phyloP scores from a whole-genome alignment of 1,284 basidiomycete genomes.

The Thecaphora thlaspeos region DNA sequence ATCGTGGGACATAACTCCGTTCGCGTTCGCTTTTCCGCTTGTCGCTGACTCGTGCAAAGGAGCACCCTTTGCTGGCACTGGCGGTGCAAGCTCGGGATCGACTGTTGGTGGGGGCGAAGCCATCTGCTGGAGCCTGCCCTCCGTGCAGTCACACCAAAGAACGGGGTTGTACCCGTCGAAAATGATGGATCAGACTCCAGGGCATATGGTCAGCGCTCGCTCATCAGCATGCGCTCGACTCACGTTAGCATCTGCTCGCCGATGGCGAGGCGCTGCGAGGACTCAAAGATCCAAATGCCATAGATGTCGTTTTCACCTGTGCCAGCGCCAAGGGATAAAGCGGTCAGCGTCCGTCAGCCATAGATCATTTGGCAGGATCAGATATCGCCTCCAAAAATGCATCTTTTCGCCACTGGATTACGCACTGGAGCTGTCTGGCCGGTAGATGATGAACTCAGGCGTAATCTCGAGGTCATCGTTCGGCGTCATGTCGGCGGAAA shows the following conservation, averaged over 20 bases:
- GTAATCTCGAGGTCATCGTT: slow-evolving; percentile 72
- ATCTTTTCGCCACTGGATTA: not conserved
- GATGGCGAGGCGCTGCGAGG: slow-evolving; percentile 70
- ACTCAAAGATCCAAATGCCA: slow-evolving; percentile 77
- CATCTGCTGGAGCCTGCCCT: slow-evolving; percentile 26
- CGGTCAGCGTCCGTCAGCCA: too few species aligned
- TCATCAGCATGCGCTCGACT: too few species aligned
- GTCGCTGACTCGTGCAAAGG: too few species aligned
- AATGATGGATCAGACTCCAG: too few species aligned
- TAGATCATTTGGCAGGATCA: not conserved
- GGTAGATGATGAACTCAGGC: slow-evolving; percentile 70
- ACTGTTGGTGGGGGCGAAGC: slow-evolving; percentile 10
- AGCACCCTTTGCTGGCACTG: not conserved
- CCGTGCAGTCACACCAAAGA: too few species aligned
- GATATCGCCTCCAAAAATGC: not conserved
- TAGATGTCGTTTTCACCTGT: slow-evolving; percentile 61
- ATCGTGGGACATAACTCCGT: not conserved
- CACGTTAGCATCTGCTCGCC: slow-evolving; percentile 55
- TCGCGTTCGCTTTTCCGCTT: slow-evolving; percentile 3
- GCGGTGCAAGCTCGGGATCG: not conserved
- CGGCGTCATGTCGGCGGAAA: slow-evolving; percentile 72
- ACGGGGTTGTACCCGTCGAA: too few species aligned
- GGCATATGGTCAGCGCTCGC: too few species aligned
- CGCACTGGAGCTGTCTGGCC: slow-evolving; percentile 62
- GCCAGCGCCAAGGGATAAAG: not conserved